Conservation (phyloP, 2,329 filamentous ascomycete species). For the Cyphellophora attinorum region DNA sequence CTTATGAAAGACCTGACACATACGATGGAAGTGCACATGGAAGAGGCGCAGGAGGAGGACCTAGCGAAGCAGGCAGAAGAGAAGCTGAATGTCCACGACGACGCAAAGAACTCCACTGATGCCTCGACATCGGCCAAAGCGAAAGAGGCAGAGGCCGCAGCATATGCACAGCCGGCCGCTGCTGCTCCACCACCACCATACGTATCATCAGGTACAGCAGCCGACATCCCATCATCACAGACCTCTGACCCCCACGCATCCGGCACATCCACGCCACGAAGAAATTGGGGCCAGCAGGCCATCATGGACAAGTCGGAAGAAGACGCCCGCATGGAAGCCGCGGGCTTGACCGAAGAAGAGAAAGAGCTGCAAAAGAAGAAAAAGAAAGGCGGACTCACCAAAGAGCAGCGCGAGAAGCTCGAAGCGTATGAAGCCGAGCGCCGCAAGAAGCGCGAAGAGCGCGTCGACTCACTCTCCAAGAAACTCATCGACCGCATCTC, state of each 20-base stretch:
- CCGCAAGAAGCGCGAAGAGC: conserved; percentile 73
- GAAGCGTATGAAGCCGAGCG: conserved; percentile 82
- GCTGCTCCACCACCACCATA: conserved; percentile 14
- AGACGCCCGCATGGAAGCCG: conserved; percentile 54
- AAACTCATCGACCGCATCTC: conserved; percentile 86
- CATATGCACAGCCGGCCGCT: conserved; percentile 5
- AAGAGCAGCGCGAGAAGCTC: conserved; percentile 89
- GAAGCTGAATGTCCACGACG: conserved; percentile 36
- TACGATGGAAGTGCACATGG: conserved; percentile 96
- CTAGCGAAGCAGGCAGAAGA: conserved; percentile 42
- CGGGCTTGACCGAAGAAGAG: conserved; percentile 60
- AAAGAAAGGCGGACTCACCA: conserved; percentile 76
- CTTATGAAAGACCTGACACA: conserved; percentile 97
- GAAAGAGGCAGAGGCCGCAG: conserved; percentile 20
- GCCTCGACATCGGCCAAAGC: conserved; percentile 23
- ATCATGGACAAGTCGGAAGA: conserved; percentile 85
- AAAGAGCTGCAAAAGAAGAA: conserved; percentile 72
- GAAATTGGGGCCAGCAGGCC: conserved; percentile 64
- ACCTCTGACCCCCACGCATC: conserved; percentile 19
- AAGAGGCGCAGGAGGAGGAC: conserved; percentile 63
- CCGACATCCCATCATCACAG: conserved; percentile 11
- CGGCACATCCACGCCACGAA: conserved; percentile 37
- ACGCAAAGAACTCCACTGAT: conserved; percentile 33
- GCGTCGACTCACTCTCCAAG: conserved; percentile 70
- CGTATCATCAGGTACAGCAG: conserved; percentile 6